Conservation (phyloP, 352 stramenopile genomes). For the Phytophthora rubi region DNA sequence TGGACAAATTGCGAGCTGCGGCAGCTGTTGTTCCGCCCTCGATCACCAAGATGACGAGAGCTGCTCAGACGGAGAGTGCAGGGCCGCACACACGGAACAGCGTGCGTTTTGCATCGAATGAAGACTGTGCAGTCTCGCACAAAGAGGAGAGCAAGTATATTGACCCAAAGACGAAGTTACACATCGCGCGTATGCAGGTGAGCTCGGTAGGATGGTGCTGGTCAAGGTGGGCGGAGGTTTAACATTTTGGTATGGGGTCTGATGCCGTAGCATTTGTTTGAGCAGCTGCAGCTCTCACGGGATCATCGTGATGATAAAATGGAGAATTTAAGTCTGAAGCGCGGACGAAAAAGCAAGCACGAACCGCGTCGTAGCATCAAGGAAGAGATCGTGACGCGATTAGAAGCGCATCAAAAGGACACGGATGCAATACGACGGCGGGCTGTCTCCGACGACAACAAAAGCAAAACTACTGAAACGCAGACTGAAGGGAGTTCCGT, state of each 20-base stretch:
- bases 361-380: background rate
- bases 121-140: background rate
- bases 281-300: slow-evolving; percentile 30
- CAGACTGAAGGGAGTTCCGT: slow-evolving; percentile 7
- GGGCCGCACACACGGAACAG: slow-evolving; percentile 7
- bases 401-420: slow-evolving; percentile 3
- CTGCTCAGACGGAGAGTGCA: slow-evolving; percentile 37
- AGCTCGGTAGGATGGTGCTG: background rate
- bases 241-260: background rate
- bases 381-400: slow-evolving; percentile 23
- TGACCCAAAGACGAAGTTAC: slow-evolving; percentile 2
- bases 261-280: slow-evolving; percentile 35
- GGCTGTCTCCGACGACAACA: slow-evolving; percentile 9
- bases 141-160: slow-evolving; percentile 1
- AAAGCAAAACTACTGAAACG: slow-evolving; percentile 14
- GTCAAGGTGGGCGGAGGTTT: background rate
- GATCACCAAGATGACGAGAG: slow-evolving; percentile 25
- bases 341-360: background rate
- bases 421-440: background rate
- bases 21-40: slow-evolving; percentile 1
- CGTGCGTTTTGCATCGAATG: slow-evolving; percentile 18
- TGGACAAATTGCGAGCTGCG: slow-evolving; percentile 22
- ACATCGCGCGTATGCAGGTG: slow-evolving; percentile 33
- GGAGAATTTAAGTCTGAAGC: slow-evolving; percentile 30
- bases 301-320: background rate